Evolutionary conservation across 805 yeast species (phyloP), one percentile per base, ranked within the genome.

Genomic region (Maudiozyma barnettii): DNA sequence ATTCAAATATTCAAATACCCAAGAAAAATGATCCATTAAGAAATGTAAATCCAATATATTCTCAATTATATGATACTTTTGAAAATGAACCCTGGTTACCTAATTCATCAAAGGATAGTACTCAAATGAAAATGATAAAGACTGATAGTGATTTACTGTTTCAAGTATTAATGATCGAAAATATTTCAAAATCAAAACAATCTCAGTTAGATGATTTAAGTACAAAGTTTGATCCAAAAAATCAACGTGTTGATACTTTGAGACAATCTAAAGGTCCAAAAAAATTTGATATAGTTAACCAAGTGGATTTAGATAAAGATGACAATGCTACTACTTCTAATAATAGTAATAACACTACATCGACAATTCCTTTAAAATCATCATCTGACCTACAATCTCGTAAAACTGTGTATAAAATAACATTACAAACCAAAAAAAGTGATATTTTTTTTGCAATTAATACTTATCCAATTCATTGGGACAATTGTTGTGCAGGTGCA

Each of bases 361-460:
- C 22, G 14, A 12, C n/a, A 13, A 37, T 7, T 20, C 13, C 21
- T 44, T 35, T 37, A 33, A 29, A 41, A 23, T 23, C 26, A 23
- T 23, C 26, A 23, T 23, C 26, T 8, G 26, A 23, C 8, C 10
- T 26, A 26, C 30, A 26, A 26, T 26, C 30, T 9, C 30, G 30
- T 3, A 56, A 48, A 53, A 23, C 59, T 23, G 64, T 72, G 0
- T 81, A 67, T 58, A 82, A 81, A 52, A 61, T 84, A 19, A 74
- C 81, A 0, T 59, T 84, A 29, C 81, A 77, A 56, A 88, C 81
- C 52, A 58, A 66, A 12, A 50, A 52, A 16, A 80, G 81, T 2
- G 73, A 74, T 40, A 59, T 74, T 16, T 69, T 75, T 47, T 81
- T 71, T 57, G 93, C 79, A 0, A 70, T 80, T 39, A 89, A 82